phyloP scores from a whole-genome alignment of 352 stramenopile genomes.

The Phytophthora pseudosyringae region DNA sequence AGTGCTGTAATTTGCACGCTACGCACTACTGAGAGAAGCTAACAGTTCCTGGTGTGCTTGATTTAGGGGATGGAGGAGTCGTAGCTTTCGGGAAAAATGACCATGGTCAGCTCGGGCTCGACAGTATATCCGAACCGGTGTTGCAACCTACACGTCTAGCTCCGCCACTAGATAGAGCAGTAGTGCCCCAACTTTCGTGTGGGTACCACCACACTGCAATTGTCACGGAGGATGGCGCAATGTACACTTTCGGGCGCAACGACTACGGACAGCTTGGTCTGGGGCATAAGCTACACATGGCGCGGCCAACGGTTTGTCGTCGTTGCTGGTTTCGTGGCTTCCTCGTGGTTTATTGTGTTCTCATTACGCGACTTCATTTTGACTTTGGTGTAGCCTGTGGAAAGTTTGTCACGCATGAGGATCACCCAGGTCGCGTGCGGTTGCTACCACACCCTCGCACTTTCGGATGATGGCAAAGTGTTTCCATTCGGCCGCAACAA shows the following conservation, averaged over 20 bases:
- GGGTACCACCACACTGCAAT: constrained; percentile 93
- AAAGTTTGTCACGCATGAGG: constrained; percentile 55
- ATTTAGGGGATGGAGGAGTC: constrained; percentile 59
- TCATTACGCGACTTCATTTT: constrained; percentile 4
- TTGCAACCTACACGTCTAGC: constrained; percentile 56
- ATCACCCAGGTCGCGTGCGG: constrained; percentile 83
- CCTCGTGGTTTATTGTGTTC: not conserved
- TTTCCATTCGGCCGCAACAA: constrained; percentile 95
- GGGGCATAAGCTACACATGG: constrained; percentile 79
- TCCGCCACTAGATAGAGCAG: constrained; percentile 61
- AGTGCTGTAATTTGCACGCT: constrained; percentile 11
- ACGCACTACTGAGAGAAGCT: not conserved
- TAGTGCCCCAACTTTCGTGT: constrained; percentile 83
- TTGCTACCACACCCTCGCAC: constrained; percentile 86
- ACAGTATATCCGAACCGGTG: constrained; percentile 50
- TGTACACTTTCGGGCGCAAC: constrained; percentile 93
- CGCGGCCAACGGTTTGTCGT: constrained; percentile 54
- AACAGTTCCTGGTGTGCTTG: constrained; percentile 6
- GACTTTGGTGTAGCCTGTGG: constrained; percentile 46
- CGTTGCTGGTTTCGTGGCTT: not conserved
- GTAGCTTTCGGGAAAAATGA: constrained; percentile 94
- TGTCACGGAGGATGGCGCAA: constrained; percentile 63
- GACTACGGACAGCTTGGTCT: constrained; percentile 94
- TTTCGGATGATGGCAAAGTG: constrained; percentile 87
- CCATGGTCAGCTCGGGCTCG: constrained; percentile 90